phyloP scores from a whole-genome alignment of 805 yeast species.

The Phaffomyces opuntiae region DNA sequence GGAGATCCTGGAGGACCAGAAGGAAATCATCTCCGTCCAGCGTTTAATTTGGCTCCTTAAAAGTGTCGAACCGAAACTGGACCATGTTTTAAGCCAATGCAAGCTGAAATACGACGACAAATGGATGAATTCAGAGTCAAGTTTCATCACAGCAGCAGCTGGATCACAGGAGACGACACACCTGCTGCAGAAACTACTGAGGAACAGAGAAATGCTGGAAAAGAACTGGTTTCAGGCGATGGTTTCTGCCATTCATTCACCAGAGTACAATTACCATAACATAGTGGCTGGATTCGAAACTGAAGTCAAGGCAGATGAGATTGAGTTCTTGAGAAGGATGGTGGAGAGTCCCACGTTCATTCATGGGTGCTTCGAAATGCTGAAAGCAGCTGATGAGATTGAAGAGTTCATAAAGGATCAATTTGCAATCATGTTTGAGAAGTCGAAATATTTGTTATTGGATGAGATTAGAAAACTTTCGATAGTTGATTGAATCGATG shows the following conservation, averaged over 20 bases:
- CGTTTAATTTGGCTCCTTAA: constrained; percentile 9
- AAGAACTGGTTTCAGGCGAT: not conserved
- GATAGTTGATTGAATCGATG: not conserved
- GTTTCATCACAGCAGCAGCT: not conserved
- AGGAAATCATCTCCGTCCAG: constrained; percentile 3
- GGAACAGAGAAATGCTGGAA: not conserved
- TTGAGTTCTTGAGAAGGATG: not conserved
- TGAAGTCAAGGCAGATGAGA: not conserved
- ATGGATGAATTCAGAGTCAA: not conserved
- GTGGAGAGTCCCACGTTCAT: not conserved
- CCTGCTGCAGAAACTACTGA: not conserved
- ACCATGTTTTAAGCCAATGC: not conserved
- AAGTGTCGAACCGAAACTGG: constrained; percentile 8
- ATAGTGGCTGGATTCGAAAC: not conserved
- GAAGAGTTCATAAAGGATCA: not conserved
- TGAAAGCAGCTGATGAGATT: not conserved
- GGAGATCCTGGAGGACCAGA: constrained; percentile 2
- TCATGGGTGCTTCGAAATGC: not conserved
- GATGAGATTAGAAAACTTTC: not conserved
- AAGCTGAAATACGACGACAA: not conserved
- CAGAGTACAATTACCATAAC: not conserved
- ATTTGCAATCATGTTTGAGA: not conserved
- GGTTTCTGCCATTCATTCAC: not conserved
- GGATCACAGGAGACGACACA: not conserved
- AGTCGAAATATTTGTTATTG: not conserved